Conservation (phyloP, 2,329 filamentous ascomycete species). For the Cladosporium oxysporum region DNA sequence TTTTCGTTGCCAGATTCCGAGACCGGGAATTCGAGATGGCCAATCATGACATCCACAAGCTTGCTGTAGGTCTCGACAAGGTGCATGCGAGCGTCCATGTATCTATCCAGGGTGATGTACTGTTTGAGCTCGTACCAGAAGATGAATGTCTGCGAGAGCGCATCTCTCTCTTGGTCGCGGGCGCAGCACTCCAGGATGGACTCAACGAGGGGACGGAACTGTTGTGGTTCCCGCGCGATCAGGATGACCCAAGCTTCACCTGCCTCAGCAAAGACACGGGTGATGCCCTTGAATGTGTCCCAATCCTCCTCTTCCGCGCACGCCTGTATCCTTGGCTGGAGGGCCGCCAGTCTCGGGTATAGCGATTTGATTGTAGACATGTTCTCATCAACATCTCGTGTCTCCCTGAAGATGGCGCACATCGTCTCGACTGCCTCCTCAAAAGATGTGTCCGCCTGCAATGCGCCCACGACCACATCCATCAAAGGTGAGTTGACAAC, state of each 20-base stretch:
- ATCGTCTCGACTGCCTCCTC: conserved; percentile 90
- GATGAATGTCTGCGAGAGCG: conserved; percentile 88
- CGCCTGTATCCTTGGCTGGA: conserved; percentile 74
- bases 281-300: conserved; percentile 84
- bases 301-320: conserved; percentile 78
- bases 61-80: conserved; percentile 81
- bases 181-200: conserved; percentile 88
- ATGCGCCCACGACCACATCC: conserved; percentile 74
- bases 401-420: conserved; percentile 88
- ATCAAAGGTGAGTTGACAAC: conserved; percentile 85
- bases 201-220: conserved; percentile 85
- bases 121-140: conserved; percentile 99
- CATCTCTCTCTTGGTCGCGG: conserved; percentile 83
- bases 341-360: conserved; percentile 75
- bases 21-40: conserved; percentile 82
- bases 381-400: conserved; percentile 88
- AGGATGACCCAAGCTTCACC: conserved; percentile 93
- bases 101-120: conserved; percentile 87
- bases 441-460: conserved; percentile 75
- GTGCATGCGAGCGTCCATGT: conserved; percentile 76
- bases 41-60: conserved; percentile 89
- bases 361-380: conserved; percentile 78
- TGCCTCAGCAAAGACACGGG: conserved; percentile 87
- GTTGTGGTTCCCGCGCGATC: conserved; percentile 77
- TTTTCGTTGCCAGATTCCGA: conserved; percentile 71